Evolutionary conservation across 129 eudicot genomes (phyloP).

Genomic region (Centella asiatica): DNA sequence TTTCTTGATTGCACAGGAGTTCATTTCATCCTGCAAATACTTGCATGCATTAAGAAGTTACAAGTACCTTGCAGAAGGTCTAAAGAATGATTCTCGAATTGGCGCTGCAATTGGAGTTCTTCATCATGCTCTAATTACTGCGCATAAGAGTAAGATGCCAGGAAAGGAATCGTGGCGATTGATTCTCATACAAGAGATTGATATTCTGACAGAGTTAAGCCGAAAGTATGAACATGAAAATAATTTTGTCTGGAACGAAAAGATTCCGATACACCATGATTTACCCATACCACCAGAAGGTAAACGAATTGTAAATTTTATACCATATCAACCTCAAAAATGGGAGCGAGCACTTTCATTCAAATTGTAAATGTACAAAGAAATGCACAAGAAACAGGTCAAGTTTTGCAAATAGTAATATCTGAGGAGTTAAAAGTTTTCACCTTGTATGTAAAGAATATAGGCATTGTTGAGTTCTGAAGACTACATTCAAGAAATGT

Average conservation of each 20-base stretch:
- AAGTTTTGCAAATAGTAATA: neutral
- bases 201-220: slow-evolving; percentile 27
- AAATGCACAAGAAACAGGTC: slow-evolving; percentile 3
- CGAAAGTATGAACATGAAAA: slow-evolving; percentile 55
- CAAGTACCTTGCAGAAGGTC: slow-evolving; percentile 44
- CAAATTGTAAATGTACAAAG: slow-evolving; percentile 22
- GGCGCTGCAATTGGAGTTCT: slow-evolving; percentile 58
- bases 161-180: slow-evolving; percentile 52
- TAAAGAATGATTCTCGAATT: slow-evolving; percentile 32
- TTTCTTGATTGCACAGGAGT: slow-evolving; percentile 42
- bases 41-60: slow-evolving; percentile 51
- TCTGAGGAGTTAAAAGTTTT: too few species aligned
- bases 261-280: slow-evolving; percentile 39
- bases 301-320: slow-evolving; percentile 37
- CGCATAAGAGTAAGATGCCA: slow-evolving; percentile 25
- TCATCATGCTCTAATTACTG: slow-evolving; percentile 20
- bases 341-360: slow-evolving; percentile 45
- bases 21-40: slow-evolving; percentile 30
- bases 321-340: slow-evolving; percentile 46
- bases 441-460: too few species aligned
- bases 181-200: slow-evolving; percentile 32
- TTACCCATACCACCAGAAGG: slow-evolving; percentile 50
- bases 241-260: slow-evolving; percentile 55
- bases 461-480: too few species aligned
- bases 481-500: too few species aligned